phyloP scores from a whole-genome alignment of 176 grass and related monocot species.

The Aegilops speltoides region DNA sequence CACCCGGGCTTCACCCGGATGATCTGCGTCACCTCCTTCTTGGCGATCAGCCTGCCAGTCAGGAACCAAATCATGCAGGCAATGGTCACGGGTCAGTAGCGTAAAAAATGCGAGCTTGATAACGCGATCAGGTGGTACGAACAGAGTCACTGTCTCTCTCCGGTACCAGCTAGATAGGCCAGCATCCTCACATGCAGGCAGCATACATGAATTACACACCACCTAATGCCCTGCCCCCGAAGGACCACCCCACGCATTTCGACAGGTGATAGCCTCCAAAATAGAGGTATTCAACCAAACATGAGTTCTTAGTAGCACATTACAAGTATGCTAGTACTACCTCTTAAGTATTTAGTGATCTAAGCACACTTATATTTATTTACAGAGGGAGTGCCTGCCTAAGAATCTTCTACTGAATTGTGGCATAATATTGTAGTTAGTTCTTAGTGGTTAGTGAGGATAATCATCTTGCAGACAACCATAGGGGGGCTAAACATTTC shows the following conservation, averaged over 20 bases:
- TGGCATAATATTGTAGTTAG: too few species aligned
- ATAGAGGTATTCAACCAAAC: constrained; percentile 37
- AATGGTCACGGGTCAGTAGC: background rate
- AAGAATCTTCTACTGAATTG: background rate
- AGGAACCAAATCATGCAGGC: background rate
- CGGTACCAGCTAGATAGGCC: constrained; percentile 18
- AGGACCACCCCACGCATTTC: constrained; percentile 35
- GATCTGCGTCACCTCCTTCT: constrained; percentile 58
- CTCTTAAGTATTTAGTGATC: too few species aligned
- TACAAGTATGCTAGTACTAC: background rate
- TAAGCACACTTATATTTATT: too few species aligned
- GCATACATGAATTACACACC: constrained; percentile 17
- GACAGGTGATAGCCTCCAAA: constrained; percentile 28
- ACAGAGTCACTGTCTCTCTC: constrained; percentile 34
- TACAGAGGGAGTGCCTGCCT: background rate
- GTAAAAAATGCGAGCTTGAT: background rate
- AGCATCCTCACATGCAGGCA: constrained; percentile 43
- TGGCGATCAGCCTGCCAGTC: constrained; percentile 42
- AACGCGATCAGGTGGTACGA: too few species aligned
- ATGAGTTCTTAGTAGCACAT: background rate
- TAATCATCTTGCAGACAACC: background rate
- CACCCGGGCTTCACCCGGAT: constrained; percentile 74
- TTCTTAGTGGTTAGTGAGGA: background rate
- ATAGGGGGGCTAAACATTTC: constrained; percentile 15
- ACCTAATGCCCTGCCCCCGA: constrained; percentile 24